Base-by-base conservation (phyloP, 116 monocot genomes). In the Zostera marina region DNA sequence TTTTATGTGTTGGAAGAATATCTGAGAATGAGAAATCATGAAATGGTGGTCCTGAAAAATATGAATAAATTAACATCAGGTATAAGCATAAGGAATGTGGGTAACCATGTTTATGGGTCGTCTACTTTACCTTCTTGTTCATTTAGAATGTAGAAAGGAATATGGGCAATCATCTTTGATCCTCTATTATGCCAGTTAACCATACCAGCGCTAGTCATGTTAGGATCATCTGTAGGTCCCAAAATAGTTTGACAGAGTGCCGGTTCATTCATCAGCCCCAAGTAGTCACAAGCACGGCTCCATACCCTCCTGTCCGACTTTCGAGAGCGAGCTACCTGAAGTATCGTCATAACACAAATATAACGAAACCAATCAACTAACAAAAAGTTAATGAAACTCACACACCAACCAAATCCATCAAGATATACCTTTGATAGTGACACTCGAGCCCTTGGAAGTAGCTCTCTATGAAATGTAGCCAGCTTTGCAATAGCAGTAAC, bases 401-500 rank as follows among this genome's bases (percentile, higher is more conserved):
- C 13, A 54, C 8, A 9, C 7, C 13, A 49, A 17, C 8, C 15
- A 49, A 49, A 49, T 49, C 46, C 21, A 39, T 25, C 44, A 59
- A 22, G 20, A 49, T 41, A 65, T 42, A 94, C 94, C 82, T 96
- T 96, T 1, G 82, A 70, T 63, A 96, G 66, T 66, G 85, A 82
- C 45, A 96, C 96, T 23, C 74, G 81, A 63, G 89, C 89, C 68
- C 96, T 74, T 57, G 96, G 89, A 77, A 89, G 85, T 63, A 96
- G 63, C 53, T 96, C 89, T 15, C 60, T 71, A 54, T 96, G 96
- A 69, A 67, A 78, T 9, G 89, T 96, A 42, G 96, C 82, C 40
- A 96, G 79, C 75, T 96, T 96, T 38, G 85, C 79, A 43, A 96
- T 85, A 46, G 96, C 85, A 54, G 89, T 96, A 46, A 89, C 78